Evolutionary conservation across 2,329 filamentous ascomycete species (phyloP).

Genomic region (Botrytis elliptica): DNA sequence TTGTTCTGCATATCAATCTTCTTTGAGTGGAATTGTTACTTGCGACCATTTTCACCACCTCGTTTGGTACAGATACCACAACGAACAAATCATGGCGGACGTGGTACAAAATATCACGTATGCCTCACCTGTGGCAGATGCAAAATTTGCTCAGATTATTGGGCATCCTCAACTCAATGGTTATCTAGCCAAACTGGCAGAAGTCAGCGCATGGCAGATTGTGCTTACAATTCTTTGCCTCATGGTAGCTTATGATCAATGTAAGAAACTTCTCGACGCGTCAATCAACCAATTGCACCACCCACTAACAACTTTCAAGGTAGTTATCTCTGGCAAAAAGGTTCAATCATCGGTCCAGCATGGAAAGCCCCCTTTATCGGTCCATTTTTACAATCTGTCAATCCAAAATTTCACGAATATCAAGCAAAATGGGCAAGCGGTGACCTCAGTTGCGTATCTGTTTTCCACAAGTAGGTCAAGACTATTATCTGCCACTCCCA

Average conservation of each 20-base stretch:
- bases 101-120: slow-evolving; percentile 36
- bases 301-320: slow-evolving; percentile 49
- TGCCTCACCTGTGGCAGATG: slow-evolving; percentile 38
- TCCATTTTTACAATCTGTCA: slow-evolving; percentile 89
- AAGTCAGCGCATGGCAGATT: slow-evolving; percentile 59
- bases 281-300: not conserved
- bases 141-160: slow-evolving; percentile 32
- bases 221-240: slow-evolving; percentile 67
- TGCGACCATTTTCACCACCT: not conserved
- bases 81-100: slow-evolving; percentile 10
- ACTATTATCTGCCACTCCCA: not conserved
- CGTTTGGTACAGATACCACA: not conserved
- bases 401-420: slow-evolving; percentile 90
- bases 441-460: slow-evolving; percentile 91
- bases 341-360: slow-evolving; percentile 69
- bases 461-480: slow-evolving; percentile 91
- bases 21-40: not conserved
- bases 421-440: slow-evolving; percentile 89
- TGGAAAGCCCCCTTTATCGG: slow-evolving; percentile 87
- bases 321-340: slow-evolving; percentile 73
- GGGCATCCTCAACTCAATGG: slow-evolving; percentile 33
- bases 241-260: slow-evolving; percentile 83
- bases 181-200: slow-evolving; percentile 28
- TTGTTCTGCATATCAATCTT: not conserved
- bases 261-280: slow-evolving; percentile 52